phyloP scores from a whole-genome alignment of 108 stramenopile species.

The Conticribra guillardii region DNA sequence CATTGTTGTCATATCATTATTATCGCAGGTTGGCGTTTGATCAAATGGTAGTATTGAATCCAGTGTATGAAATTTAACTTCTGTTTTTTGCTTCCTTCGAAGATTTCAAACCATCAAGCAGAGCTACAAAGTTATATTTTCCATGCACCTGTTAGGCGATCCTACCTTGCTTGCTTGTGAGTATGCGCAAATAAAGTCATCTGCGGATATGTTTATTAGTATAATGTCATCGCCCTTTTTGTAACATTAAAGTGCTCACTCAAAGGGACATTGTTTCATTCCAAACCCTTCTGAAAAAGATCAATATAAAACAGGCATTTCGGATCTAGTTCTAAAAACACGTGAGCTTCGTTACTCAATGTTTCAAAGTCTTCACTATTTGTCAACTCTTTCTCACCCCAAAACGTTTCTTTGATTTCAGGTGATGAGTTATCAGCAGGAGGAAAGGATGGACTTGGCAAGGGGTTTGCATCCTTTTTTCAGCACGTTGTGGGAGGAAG shows the following conservation, averaged over 20 bases:
- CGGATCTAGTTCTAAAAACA: slow-evolving; percentile 38
- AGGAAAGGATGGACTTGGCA: slow-evolving; percentile 45
- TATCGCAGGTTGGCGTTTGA: no score
- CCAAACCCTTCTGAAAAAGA: no score
- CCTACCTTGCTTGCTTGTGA: slow-evolving; percentile 39
- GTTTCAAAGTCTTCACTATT: neutral
- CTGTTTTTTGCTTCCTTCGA: no score
- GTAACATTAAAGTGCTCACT: no score
- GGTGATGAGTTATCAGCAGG: slow-evolving; percentile 35
- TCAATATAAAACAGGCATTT: slow-evolving; percentile 41
- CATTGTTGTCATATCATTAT: no score
- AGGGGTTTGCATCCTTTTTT: slow-evolving; percentile 32
- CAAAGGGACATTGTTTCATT: no score
- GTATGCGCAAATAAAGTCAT: no score
- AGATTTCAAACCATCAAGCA: slow-evolving; percentile 42
- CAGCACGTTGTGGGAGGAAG: slow-evolving; percentile 40
- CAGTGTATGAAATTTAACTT: no score
- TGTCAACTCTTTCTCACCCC: neutral
- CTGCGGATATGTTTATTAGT: no score
- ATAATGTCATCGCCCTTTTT: no score
- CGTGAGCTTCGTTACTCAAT: slow-evolving; percentile 22
- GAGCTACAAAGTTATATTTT: slow-evolving; percentile 46
- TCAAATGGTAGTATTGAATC: no score
- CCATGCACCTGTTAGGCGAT: slow-evolving; percentile 47
- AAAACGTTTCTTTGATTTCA: slow-evolving; percentile 2